Evolutionary conservation across 108 stramenopile species (phyloP), one percentile per base, ranked within the genome.

Genomic region (Cyclotella choctawhatcheeana): DNA sequence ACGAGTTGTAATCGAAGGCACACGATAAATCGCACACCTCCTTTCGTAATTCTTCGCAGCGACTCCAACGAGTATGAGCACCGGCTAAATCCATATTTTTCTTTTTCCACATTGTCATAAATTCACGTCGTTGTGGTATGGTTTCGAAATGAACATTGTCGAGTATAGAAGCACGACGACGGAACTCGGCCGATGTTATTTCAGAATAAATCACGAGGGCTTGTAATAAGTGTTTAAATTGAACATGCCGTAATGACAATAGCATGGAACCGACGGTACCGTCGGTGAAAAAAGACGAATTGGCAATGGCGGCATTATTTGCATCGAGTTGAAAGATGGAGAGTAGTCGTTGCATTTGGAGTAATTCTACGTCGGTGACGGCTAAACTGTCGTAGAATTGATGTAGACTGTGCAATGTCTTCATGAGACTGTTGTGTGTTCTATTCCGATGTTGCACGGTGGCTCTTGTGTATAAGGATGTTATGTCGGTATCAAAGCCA

Each of bases 51-150:
- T 3, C 33, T 14, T 47, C 44, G 33, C 76, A 77, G 5, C 61
- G 34, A 31, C 69, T 62, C 77, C 69, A 78, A 10, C 34, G 30
- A 31, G 55, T 33, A 44, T 78, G 69, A 5, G 69, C 77, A 18
- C 63, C 69, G 7, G 58, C 56, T 27, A 78, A 60, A 44, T 71
- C 69, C 64, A 78, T 60, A 34, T 24, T 37, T 34, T 44, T 69
- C 55, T 51, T 30, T 62, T 63, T 78, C 77, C 77, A 78, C 18
- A 44, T 55, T 30, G 58, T 31, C 43, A 79, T 31, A 29, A 67
- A 52, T 32, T 5, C 18, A 1, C 14, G 6, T 32, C 50, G 44
- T 34, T 72, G 48, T 32, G 71, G 29, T 18, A 32, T 44, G 5
- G 66, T 71, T 47, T 72, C 77, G 44, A 79, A 79, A 17, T 47